Evolutionary conservation across 2,329 filamentous ascomycete genomes (phyloP).

Genomic region (Triangularia setosa): DNA sequence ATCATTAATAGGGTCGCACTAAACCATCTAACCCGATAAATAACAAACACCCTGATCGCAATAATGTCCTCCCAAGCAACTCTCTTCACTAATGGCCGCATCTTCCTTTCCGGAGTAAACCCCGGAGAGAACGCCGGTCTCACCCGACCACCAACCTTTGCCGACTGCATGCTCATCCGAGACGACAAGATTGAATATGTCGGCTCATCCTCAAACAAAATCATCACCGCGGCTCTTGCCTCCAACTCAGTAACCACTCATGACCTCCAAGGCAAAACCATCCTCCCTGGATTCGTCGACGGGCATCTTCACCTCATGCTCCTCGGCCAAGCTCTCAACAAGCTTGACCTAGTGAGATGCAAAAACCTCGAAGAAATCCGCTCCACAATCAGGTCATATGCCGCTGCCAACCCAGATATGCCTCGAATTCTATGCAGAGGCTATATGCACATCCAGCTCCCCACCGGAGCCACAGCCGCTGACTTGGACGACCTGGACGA

Average conservation of each 20-base stretch:
- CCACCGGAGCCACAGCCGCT: conserved; percentile 36
- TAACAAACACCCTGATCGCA: not conserved
- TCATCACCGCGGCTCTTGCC: conserved; percentile 29
- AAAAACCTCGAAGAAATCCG: conserved; percentile 47
- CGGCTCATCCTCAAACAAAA: conserved; percentile 31
- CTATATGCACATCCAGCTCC: conserved; percentile 56
- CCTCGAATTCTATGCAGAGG: conserved; percentile 48
- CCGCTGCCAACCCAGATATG: conserved; percentile 40
- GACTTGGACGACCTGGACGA: conserved; percentile 49
- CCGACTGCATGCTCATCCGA: conserved; percentile 36
- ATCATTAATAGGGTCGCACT: not conserved
- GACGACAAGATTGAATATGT: conserved; percentile 35
- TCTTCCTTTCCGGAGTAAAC: conserved; percentile 35
- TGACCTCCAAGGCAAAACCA: conserved; percentile 37
- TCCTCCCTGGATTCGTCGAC: conserved; percentile 55
- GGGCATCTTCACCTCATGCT: conserved; percentile 56
- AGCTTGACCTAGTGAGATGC: conserved; percentile 46
- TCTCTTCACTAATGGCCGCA: conserved; percentile 44
- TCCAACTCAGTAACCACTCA: conserved; percentile 23
- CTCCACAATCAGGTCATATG: conserved; percentile 41
- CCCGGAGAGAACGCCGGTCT: conserved; percentile 25
- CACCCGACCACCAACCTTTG: conserved; percentile 32
- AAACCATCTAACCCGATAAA: not conserved
- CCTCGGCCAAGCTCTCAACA: conserved; percentile 51
- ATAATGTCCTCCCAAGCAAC: conserved; percentile 20